These are phyloP conservation scores for Trichomonas vaginalis DNA, from an alignment of 208 protist species.

Conservation along the genomic window DNA sequence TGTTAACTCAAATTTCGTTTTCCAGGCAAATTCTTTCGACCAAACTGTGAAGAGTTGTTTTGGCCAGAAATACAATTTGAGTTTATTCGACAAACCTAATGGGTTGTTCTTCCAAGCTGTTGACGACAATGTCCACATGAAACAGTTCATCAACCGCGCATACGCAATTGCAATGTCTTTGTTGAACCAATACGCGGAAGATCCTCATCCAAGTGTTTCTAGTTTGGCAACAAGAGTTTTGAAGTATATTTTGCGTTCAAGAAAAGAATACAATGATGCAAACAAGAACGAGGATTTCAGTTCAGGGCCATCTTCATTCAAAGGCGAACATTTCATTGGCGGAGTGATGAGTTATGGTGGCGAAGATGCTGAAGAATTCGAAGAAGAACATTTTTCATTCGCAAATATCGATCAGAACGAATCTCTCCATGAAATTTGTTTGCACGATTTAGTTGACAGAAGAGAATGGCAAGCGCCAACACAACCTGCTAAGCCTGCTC, in stretches of 20 bases:
- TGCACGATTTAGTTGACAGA: not conserved
- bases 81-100: not conserved
- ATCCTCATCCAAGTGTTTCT: not conserved
- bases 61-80: not conserved
- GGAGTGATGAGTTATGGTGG: not conserved
- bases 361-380: not conserved
- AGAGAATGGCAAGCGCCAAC: not conserved
- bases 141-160: not conserved
- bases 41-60: not conserved
- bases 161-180: not conserved
- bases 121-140: not conserved
- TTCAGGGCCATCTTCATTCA: not conserved
- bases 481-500: not conserved
- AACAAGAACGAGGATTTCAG: not conserved
- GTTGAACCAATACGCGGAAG: not conserved
- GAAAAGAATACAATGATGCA: not conserved
- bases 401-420: not conserved
- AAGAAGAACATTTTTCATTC: not conserved
- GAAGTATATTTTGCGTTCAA: not conserved
- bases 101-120: not conserved
- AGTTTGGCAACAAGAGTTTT: not conserved
- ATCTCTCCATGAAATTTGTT: not conserved
- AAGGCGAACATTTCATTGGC: not conserved
- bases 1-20: not conserved
- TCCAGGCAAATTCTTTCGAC: not conserved